Base-by-base conservation (phyloP, 768 basidiomycete species). In the Sarcomyxa edulis region DNA sequence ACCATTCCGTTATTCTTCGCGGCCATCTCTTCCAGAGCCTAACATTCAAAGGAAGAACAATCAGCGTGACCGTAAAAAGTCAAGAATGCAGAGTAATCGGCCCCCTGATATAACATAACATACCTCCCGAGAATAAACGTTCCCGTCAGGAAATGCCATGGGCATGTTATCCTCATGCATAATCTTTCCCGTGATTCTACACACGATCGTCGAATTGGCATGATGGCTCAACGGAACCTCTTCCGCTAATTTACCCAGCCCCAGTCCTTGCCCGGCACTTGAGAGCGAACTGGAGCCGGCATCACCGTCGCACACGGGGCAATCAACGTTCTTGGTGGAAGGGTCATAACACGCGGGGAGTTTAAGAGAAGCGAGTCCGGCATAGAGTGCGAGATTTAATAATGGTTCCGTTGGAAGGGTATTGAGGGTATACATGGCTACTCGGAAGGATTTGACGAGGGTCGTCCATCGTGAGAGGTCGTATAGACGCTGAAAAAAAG, bases 141-240 rank as follows among this genome's bases (percentile, higher is more conserved):
- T 72, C 12, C 95, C 94, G 46, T 89, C 80, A 2, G 92, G 86
- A 49, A 96, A 89, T 9, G 81, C 84, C 81, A 96, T 76, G 0
- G 94, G 91, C 71, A 84, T 81, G 50, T 94, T 94, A 55, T 92
- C 81, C 47, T 81, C 93, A 51, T 96, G 87, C 84, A 98, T 95
- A 40, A 98, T 93, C 56, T 83, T 81, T 18, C 95, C 93, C 46
- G 77, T 91, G 52, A 97, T 73, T 37, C 80, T 64, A 55, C 96
- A 98, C 11, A 98, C 94, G 39, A 99, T 89, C 0, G 90, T 95
- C 15, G 92, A 95, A 54, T 95, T 97, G 27, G 84, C 81, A 56
- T 98, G 93, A 62, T 98, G 94, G 48, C 87, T 89, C 54, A 76
- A 81, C 1, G 96, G 94, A 0, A 97, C 91, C 47, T 92, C 88